Evolutionary conservation across 208 protist species (phyloP).

Genomic region (Crithidia brevicula): DNA sequence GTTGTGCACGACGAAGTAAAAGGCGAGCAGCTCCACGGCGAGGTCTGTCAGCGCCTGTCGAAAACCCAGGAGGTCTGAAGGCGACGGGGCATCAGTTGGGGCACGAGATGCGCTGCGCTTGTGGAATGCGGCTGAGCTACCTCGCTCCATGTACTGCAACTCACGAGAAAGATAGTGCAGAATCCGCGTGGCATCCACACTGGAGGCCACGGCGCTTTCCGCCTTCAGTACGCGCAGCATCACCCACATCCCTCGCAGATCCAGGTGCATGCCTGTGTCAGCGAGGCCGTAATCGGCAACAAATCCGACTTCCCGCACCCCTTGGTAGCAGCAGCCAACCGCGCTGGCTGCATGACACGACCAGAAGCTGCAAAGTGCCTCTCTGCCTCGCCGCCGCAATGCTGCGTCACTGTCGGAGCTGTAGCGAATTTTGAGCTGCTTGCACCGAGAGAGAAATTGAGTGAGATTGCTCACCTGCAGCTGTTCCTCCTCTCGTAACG

Average conservation of each 20-base stretch:
- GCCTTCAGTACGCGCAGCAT: slow-evolving; percentile 39
- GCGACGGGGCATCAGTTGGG: background rate
- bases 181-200: slow-evolving; percentile 47
- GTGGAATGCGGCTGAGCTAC: background rate
- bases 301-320: slow-evolving; percentile 71
- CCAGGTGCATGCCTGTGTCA: slow-evolving; percentile 60
- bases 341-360: slow-evolving; percentile 52
- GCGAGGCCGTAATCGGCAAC: slow-evolving; percentile 63
- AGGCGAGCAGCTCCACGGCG: slow-evolving; percentile 60
- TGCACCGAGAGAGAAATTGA: slow-evolving; percentile 69
- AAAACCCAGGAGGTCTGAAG: slow-evolving; percentile 26
- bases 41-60: slow-evolving; percentile 51
- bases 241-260: slow-evolving; percentile 35
- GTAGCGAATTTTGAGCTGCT: slow-evolving; percentile 43
- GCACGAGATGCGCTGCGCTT: background rate
- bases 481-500: background rate
- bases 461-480: slow-evolving; percentile 45
- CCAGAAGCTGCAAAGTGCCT: slow-evolving; percentile 64
- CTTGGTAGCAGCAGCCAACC: slow-evolving; percentile 54
- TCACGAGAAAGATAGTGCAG: slow-evolving; percentile 75
- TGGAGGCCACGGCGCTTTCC: slow-evolving; percentile 40
- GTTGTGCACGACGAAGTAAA: slow-evolving; percentile 56
- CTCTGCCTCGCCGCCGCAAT: slow-evolving; percentile 42
- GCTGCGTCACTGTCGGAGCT: slow-evolving; percentile 32
- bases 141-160: slow-evolving; percentile 42